Conservation (phyloP, 345 rosid genomes). For the Arabis alpina region DNA sequence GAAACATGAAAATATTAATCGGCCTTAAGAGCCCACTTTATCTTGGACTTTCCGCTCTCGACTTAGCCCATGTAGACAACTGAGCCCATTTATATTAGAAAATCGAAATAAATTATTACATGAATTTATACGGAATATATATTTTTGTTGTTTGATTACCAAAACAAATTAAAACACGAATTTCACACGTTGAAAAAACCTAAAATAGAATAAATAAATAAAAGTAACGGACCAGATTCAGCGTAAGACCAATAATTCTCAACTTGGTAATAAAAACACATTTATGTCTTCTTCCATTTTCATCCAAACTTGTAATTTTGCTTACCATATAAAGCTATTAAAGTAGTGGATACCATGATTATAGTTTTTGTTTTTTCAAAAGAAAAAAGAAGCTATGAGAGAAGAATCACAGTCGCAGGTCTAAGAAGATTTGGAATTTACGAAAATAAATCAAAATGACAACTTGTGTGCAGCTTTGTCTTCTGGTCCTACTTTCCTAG, state of each 20-base stretch:
- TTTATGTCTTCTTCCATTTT: neutral
- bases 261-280: constrained; percentile 12
- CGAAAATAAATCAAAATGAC: neutral
- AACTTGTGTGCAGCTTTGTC: constrained; percentile 27
- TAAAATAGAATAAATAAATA: neutral
- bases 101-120: neutral
- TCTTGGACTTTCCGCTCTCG: neutral
- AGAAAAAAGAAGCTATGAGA: neutral
- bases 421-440: neutral
- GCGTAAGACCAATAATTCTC: constrained; percentile 12
- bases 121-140: neutral
- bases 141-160: neutral
- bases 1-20: neutral
- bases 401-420: constrained; percentile 15
- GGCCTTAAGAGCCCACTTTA: constrained; percentile 8
- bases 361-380: constrained; percentile 1
- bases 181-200: neutral
- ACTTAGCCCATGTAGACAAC: neutral
- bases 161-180: neutral
- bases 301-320: constrained; percentile 17
- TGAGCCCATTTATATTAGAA: no score
- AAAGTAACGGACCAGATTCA: constrained; percentile 20
- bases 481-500: constrained; percentile 21
- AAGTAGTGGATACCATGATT: constrained; percentile 21
- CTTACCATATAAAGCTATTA: constrained; percentile 12